Base-by-base conservation (phyloP, 2,329 filamentous ascomycete species). In the Erysiphe pulchra region DNA sequence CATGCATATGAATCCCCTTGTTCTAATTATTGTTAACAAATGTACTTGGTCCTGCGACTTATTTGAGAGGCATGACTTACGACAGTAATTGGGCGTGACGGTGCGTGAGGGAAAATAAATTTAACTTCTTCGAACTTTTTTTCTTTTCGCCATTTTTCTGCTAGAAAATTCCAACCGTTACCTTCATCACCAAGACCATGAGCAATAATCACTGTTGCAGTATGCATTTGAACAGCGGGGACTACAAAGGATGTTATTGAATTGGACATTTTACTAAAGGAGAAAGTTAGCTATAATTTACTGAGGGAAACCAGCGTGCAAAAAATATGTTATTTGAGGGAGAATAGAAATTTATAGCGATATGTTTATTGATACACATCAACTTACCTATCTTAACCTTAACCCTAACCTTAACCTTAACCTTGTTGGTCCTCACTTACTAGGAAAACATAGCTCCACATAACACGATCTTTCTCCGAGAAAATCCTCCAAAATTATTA, bases 41-140 rank as follows among this genome's bases (percentile, higher is more conserved):
- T 13, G 36, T 11, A 17, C 16, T 56, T 46, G 51, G 46, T 9
- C 24, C 34, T 11, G 17, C 37, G 31, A 16, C 7, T 33, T 39
- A 17, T 18, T 24, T 2, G 28, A 34, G 31, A 34, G 14, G 45
- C 17, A 38, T 18, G 20, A 47, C 48, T 33, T 51, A 84, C 79
- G 55, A 77, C 67, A n/a, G 84, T 86, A 58, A 94, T 83, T 31
- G 85, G 84, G 46, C 92, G 90, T 34, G 62, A 64, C 5, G 87
- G 85, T 28, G 90, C 90, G 64, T 93, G 82, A 14, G 90, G 90
- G 61, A 98, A 78, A 57, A 98, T 74, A 61, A 95, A 95, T 58
- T 87, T 80, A 59, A 93, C 82, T 62, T 94, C 80, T 47, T 85
- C 74, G 51, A 95, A 83, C 57, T 78, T 77, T 60, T 75, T 72